Conservation (phyloP, 176 grass and related monocot genomes). For the Eremochloa ophiuroides region DNA sequence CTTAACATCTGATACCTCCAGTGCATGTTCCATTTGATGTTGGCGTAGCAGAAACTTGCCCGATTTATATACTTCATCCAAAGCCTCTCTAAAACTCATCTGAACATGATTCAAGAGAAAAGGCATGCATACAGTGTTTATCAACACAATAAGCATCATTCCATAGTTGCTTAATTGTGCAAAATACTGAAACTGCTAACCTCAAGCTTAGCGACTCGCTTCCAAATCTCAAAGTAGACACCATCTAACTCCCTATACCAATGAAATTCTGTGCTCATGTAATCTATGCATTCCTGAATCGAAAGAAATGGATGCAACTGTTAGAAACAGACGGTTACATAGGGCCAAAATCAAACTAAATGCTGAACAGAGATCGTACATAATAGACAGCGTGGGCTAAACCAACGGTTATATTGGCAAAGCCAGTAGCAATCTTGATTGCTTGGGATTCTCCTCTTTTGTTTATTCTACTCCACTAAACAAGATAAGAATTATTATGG, state of each 20-base stretch:
- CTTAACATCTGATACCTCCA: neutral
- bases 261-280: neutral
- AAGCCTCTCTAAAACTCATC: conserved; percentile 6
- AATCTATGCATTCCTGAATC: neutral
- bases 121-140: neutral
- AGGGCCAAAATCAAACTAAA: neutral
- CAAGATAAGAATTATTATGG: neutral
- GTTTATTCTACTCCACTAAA: neutral
- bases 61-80: neutral
- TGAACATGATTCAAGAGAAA: neutral
- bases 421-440: neutral
- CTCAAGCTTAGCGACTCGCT: neutral
- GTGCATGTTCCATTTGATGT: neutral
- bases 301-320: no score
- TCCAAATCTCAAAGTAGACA: neutral
- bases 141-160: neutral
- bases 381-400: neutral
- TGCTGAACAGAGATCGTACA: neutral
- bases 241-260: neutral
- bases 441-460: neutral
- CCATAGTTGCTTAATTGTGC: neutral
- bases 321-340: no score
- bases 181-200: neutral
- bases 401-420: neutral
- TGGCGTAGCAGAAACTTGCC: neutral